Evolutionary conservation across 164 flowering plant genomes (phyloP), one percentile per base, ranked within the genome.

Genomic region (Brasenia schreberi): DNA sequence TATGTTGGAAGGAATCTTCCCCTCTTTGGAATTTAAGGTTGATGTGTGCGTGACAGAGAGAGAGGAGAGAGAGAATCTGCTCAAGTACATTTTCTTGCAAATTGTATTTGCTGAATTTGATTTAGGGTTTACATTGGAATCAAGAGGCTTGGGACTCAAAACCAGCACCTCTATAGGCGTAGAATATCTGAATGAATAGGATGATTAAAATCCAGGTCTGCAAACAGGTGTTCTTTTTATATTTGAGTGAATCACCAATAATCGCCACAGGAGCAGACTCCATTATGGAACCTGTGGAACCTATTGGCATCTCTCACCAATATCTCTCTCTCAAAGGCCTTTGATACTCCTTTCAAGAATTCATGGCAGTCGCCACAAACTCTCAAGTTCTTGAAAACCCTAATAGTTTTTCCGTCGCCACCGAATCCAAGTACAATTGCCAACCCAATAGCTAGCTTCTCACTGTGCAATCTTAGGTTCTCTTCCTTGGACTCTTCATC

Each of bases 331-430:
- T 73, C 73, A 73, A 82, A 69, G n/a, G 84, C 70, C 70, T 73
- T 82, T 14, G 89, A 85, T 63, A 85, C 73, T 42, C 85, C 87
- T 68, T 89, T 89, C 53, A 87, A 81, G 72, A 85, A 87, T 70
- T 83, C 86, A 61, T 89, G 92, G 61, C 92, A 89, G 74, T 87
- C 96, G 63, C 81, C 89, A 81, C 96, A 85, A 65, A 89, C 80
- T 74, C 90, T 82, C 70, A 87, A 66, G 81, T 89, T 85, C 73
- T 87, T 85, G 81, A 85, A 89, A 66, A 89, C 70, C 63, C 87
- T 65, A 64, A 85, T 81, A 18, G 77, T 74, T 64, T 69, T 78
- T 61, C 74, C 76, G 14, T 66, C 65, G 9, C 80, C 78, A 65
- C 71, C 6, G 0, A 77, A 87, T 45, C 80, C 79, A 69, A 72